These are phyloP conservation scores for Xenosphaeropsis pyriputrescens DNA, from an alignment of 2,329 filamentous ascomycete species.

Conservation along the genomic window DNA sequence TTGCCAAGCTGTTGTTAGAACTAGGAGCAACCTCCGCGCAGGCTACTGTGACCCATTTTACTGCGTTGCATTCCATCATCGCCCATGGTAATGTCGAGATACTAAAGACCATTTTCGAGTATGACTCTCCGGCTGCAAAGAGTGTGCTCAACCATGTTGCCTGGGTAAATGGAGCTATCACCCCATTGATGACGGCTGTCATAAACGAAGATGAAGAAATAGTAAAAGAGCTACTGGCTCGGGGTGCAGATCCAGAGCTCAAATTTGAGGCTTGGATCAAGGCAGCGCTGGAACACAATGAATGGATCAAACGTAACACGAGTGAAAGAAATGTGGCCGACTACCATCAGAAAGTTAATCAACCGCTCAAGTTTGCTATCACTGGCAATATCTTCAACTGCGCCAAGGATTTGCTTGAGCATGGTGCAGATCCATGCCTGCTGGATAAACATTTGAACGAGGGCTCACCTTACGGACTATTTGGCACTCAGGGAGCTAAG, in stretches of 20 bases:
- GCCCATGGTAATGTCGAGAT: slow-evolving; percentile 30
- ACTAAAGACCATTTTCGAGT: slow-evolving; percentile 32
- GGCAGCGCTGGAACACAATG: slow-evolving; percentile 27
- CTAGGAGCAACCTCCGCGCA: slow-evolving; percentile 62
- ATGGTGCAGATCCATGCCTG: slow-evolving; percentile 51
- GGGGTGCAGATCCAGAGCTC: slow-evolving; percentile 44
- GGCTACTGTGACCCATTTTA: slow-evolving; percentile 49
- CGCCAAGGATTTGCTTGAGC: slow-evolving; percentile 35
- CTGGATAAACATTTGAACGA: slow-evolving; percentile 27
- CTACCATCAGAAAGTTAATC: slow-evolving; percentile 34
- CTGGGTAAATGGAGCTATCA: slow-evolving; percentile 22
- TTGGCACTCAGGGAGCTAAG: too few relatives aligned
- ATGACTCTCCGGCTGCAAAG: slow-evolving; percentile 45
- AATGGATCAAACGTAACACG: slow-evolving; percentile 19
- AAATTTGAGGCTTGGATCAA: slow-evolving; percentile 52
- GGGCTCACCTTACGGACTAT: slow-evolving; percentile 6
- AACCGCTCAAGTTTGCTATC: slow-evolving; percentile 53
- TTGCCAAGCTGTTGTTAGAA: slow-evolving; percentile 48
- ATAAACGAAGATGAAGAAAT: slow-evolving; percentile 32
- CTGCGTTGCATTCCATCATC: slow-evolving; percentile 51
- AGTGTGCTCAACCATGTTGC: slow-evolving; percentile 53
- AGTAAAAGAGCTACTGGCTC: slow-evolving; percentile 44
- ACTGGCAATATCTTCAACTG: slow-evolving; percentile 32
- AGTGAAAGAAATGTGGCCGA: slow-evolving; percentile 31
- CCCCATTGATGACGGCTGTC: slow-evolving; percentile 45